Conservation (phyloP, 1,284 basidiomycete species). For the Anthracocystis walkeri region DNA sequence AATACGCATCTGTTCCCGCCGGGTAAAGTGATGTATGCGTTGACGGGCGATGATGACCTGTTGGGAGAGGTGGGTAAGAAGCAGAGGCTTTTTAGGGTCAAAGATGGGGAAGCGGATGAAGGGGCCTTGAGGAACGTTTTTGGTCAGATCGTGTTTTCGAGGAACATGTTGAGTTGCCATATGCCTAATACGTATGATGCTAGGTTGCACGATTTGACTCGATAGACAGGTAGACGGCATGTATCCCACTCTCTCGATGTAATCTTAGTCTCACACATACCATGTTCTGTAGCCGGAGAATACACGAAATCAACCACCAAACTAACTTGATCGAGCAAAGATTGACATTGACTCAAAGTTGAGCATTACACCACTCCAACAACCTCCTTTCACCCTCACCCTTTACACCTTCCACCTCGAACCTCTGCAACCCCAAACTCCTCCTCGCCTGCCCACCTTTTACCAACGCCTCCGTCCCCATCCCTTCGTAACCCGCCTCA, state of each 20-base stretch:
- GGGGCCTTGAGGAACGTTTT: conserved; percentile 74
- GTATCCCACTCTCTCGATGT: not conserved
- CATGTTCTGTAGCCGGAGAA: not conserved
- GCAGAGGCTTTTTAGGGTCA: conserved; percentile 39
- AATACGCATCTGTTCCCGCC: conserved; percentile 81
- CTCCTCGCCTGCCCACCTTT: conserved; percentile 6
- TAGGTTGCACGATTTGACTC: conserved; percentile 34
- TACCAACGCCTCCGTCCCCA: conserved; percentile 69
- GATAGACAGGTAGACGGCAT: not conserved
- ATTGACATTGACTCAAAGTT: conserved; percentile 12
- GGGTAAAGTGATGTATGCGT: conserved; percentile 81
- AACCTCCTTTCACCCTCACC: conserved; percentile 15
- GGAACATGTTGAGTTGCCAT: conserved; percentile 81
- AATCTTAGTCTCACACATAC: not conserved
- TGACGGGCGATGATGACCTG: conserved; percentile 75
- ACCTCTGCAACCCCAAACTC: conserved; percentile 29
- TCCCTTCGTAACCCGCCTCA: conserved; percentile 75
- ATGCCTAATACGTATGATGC: conserved; percentile 73
- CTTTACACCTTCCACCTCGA: conserved; percentile 8
- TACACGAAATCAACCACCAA: too few relatives aligned
- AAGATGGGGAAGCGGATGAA: conserved; percentile 15
- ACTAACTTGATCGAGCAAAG: too few relatives aligned
- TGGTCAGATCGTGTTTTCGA: conserved; percentile 81
- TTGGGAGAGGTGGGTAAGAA: conserved; percentile 8
- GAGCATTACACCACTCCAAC: conserved; percentile 46